Conservation (phyloP, 345 rosid genomes). For the Linum usitatissimum region DNA sequence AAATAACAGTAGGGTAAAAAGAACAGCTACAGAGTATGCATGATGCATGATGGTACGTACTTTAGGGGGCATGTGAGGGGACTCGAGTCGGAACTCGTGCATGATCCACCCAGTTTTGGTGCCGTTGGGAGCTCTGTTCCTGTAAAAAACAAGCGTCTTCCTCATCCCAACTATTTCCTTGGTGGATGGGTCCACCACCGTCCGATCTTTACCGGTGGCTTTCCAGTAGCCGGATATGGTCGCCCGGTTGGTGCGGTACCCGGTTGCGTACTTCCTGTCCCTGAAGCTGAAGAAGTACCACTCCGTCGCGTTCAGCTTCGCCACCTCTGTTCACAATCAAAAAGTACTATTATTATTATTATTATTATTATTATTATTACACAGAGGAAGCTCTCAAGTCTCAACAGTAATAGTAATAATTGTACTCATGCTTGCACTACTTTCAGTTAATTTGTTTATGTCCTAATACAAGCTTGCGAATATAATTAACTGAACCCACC, state of each 20-base stretch:
- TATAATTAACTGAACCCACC: no score
- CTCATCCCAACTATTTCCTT: conserved; percentile 83
- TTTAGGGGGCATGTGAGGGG: conserved; percentile 92
- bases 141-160: conserved; percentile 85
- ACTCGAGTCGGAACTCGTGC: conserved; percentile 94
- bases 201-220: conserved; percentile 94
- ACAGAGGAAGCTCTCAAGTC: no score
- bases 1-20: no score
- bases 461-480: no score
- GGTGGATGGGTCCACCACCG: conserved; percentile 54
- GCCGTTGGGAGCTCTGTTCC: conserved; percentile 87
- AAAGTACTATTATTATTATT: no score
- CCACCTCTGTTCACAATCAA: conserved; percentile 42
- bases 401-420: no score
- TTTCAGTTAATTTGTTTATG: no score
- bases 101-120: conserved; percentile 96
- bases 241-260: conserved; percentile 80
- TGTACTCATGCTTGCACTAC: no score
- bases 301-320: conserved; percentile 82
- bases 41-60: conserved; percentile 18
- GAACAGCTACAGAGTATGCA: no score
- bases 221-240: conserved; percentile 90
- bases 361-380: no score
- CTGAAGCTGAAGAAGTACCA: conserved; percentile 99
- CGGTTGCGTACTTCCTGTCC: conserved; percentile 87